A percentile compares a stretch with the other conserved stretches of the same genome.
Conservation (phyloP, 768 basidiomycete genomes). For the Phaeotremella fagi region DNA sequence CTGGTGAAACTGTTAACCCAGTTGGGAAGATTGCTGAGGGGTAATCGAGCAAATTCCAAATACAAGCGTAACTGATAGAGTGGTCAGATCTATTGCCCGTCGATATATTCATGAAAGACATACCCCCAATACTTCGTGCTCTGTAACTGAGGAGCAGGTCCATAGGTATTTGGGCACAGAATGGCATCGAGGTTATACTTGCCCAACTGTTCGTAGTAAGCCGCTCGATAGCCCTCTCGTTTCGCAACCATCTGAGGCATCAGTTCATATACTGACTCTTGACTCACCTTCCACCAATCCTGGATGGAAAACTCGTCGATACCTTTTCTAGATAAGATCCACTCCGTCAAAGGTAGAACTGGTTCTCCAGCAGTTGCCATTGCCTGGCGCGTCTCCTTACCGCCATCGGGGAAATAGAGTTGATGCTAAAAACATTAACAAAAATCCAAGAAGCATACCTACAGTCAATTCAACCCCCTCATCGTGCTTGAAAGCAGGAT, state of each 20-base stretch:
- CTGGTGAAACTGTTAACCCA: slow-evolving; percentile 11
- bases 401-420: neutral
- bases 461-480: neutral
- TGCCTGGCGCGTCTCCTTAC: no score
- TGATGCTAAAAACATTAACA: neutral
- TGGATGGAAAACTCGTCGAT: slow-evolving; percentile 3
- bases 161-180: slow-evolving; percentile 21
- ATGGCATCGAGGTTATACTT: slow-evolving; percentile 22
- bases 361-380: no score
- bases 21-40: slow-evolving; percentile 33
- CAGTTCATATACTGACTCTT: neutral
- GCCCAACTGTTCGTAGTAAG: slow-evolving; percentile 9
- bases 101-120: neutral
- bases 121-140: slow-evolving; percentile 30
- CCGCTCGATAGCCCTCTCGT: slow-evolving; percentile 17
- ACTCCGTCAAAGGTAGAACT: slow-evolving; percentile 28
- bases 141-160: slow-evolving; percentile 22
- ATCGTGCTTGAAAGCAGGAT: neutral
- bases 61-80: slow-evolving; percentile 28
- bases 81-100: neutral
- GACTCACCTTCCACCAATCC: slow-evolving; percentile 13
- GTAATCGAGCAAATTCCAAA: slow-evolving; percentile 42
- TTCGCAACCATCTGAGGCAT: slow-evolving; percentile 11
- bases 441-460: neutral
- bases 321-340: slow-evolving; percentile 18